Conservation (phyloP, 2,329 filamentous ascomycete species). For the Parasarocladium wereldwijsianum region DNA sequence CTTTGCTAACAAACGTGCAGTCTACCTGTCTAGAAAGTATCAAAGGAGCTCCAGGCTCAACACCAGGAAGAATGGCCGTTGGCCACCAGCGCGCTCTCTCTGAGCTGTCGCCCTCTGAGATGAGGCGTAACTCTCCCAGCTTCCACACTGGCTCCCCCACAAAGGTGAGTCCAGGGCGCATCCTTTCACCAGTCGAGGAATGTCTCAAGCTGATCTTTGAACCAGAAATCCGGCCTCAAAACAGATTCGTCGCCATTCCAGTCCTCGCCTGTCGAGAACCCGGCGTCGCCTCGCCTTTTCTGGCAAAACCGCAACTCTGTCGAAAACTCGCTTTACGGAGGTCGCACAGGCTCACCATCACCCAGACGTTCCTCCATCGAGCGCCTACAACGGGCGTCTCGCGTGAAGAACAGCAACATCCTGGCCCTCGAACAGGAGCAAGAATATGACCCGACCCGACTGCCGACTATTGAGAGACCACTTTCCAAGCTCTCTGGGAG, state of each 20-base stretch:
- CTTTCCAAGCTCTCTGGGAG: slow-evolving; percentile 64
- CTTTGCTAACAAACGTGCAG: no score
- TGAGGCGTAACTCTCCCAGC: slow-evolving; percentile 82
- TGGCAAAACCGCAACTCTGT: slow-evolving; percentile 71
- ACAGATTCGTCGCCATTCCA: slow-evolving; percentile 75
- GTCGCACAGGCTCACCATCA: slow-evolving; percentile 46
- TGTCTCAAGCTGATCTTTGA: slow-evolving; percentile 16
- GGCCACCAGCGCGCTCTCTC: slow-evolving; percentile 61
- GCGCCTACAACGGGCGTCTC: slow-evolving; percentile 83
- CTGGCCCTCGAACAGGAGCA: slow-evolving; percentile 84
- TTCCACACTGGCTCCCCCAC: slow-evolving; percentile 49
- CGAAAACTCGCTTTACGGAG: slow-evolving; percentile 62
- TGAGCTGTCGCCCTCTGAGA: slow-evolving; percentile 76
- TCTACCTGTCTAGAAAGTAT: no score
- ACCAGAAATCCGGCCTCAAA: slow-evolving; percentile 51
- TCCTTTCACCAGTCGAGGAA: slow-evolving; percentile 6
- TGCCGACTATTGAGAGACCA: slow-evolving; percentile 69
- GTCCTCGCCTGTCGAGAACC: slow-evolving; percentile 57
- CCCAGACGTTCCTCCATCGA: slow-evolving; percentile 85
- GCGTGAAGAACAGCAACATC: slow-evolving; percentile 97
- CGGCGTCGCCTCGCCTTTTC: slow-evolving; percentile 70
- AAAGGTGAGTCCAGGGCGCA: slow-evolving; percentile 16
- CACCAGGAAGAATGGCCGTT: slow-evolving; percentile 48
- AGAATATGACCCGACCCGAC: slow-evolving; percentile 73
- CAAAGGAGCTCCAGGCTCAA: slow-evolving; percentile 41